Percentiles rank a stretch among this genome's conserved stretches.
Evolutionary conservation across 371 early-diverging fungal species (phyloP).

Genomic region (Lichtheimia ramosa): DNA sequence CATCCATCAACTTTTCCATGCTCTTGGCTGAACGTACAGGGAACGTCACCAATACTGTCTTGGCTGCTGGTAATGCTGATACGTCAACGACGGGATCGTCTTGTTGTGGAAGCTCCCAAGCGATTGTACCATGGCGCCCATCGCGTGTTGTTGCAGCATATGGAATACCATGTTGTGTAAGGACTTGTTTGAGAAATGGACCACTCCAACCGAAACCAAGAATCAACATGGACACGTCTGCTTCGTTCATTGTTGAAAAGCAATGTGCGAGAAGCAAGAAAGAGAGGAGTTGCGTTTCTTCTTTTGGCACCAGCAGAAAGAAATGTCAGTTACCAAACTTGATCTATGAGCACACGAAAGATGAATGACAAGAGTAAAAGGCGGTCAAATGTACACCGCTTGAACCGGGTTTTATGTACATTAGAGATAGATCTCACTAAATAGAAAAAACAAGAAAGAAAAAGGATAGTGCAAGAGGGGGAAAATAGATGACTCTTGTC

Average conservation of each 20-base stretch:
- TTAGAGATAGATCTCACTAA: neutral
- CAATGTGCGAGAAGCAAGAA: neutral
- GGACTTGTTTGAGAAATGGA: constrained; percentile 31
- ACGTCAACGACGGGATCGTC: constrained; percentile 19
- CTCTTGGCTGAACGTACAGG: constrained; percentile 27
- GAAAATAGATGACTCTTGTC: neutral
- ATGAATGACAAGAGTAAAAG: neutral
- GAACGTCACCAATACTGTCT: constrained; percentile 44
- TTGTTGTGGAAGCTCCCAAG: constrained; percentile 27
- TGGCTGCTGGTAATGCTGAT: constrained; percentile 26
- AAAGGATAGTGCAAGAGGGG: neutral
- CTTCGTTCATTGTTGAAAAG: constrained; percentile 20
- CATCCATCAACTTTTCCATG: constrained; percentile 28
- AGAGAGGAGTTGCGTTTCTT: too few relatives aligned
- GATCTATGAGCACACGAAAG: neutral
- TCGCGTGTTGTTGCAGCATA: constrained; percentile 51
- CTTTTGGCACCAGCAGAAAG: too few relatives aligned
- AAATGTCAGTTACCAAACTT: too few relatives aligned
- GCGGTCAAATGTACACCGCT: neutral
- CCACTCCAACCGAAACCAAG: constrained; percentile 53
- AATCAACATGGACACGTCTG: constrained; percentile 35
- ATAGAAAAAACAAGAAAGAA: neutral
- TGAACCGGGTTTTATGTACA: neutral
- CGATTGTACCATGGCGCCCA: constrained; percentile 39
- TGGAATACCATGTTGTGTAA: constrained; percentile 14